phyloP scores from a whole-genome alignment of 2,329 filamentous ascomycete genomes.

The Cadophora sp. region DNA sequence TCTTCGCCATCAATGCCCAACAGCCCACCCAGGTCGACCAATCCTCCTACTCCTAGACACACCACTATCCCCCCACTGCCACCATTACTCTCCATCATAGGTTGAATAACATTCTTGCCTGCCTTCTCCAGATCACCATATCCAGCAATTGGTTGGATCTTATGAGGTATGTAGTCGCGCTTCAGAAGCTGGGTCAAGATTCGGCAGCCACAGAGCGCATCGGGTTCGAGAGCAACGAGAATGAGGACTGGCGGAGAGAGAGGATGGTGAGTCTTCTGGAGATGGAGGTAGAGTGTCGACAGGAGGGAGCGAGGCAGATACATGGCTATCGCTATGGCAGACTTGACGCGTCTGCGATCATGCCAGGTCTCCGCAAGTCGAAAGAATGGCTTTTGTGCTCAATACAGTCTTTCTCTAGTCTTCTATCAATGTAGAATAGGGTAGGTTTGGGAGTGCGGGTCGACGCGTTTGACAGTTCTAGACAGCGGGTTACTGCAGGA shows the following conservation, averaged over 20 bases:
- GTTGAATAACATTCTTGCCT: slow-evolving; percentile 78
- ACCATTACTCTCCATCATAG: slow-evolving; percentile 85
- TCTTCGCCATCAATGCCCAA: slow-evolving; percentile 76
- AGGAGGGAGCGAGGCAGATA: slow-evolving; percentile 92
- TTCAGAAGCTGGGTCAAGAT: slow-evolving; percentile 94
- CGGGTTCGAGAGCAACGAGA: slow-evolving; percentile 91
- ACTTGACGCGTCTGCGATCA: slow-evolving; percentile 2
- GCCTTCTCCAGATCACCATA: slow-evolving; percentile 87
- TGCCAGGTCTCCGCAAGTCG: slow-evolving; percentile 9
- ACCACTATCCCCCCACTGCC: slow-evolving; percentile 89
- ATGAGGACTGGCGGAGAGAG: slow-evolving; percentile 89
- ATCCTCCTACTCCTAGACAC: slow-evolving; percentile 89
- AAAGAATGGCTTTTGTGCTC: neutral
- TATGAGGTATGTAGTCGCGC: slow-evolving; percentile 96
- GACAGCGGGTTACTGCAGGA: neutral
- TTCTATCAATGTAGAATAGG: neutral
- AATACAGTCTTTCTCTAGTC: neutral
- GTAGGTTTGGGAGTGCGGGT: neutral
- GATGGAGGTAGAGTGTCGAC: slow-evolving; percentile 88
- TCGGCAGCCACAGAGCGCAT: slow-evolving; percentile 93
- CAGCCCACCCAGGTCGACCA: slow-evolving; percentile 84
- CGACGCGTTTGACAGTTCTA: neutral
- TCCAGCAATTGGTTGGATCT: slow-evolving; percentile 92
- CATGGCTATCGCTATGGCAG: slow-evolving; percentile 60
- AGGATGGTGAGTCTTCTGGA: slow-evolving; percentile 86